Conservation (phyloP, 257 asterid genomes). For the Paulownia fortunei region DNA sequence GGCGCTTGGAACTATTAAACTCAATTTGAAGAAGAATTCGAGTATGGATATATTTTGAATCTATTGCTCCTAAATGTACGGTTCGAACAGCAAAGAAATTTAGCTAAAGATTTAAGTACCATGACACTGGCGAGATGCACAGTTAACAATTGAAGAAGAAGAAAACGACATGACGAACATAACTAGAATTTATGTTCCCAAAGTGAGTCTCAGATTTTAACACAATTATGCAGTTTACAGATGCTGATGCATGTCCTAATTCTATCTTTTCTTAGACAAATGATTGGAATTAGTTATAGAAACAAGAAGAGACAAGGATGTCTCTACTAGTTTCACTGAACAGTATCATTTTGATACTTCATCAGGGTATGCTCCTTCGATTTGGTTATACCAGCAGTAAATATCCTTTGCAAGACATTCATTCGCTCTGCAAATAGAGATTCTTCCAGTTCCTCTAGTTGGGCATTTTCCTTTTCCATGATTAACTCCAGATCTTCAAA, state of each 20-base stretch:
- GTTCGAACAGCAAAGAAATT: not conserved
- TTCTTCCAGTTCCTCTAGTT: constrained; percentile 64
- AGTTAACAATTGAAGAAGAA: not conserved
- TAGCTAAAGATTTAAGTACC: no score
- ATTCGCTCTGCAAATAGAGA: constrained; percentile 57
- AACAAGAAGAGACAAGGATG: not conserved
- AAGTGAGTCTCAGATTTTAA: not conserved
- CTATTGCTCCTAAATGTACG: not conserved
- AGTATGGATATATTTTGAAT: not conserved
- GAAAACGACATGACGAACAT: not conserved
- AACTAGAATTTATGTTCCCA: not conserved
- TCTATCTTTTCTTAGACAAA: not conserved
- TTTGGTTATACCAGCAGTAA: constrained; percentile 54
- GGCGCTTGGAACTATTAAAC: not conserved
- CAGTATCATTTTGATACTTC: constrained; percentile 43
- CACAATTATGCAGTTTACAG: constrained; percentile 9
- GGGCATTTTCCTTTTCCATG: constrained; percentile 63
- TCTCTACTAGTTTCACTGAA: constrained; percentile 23
- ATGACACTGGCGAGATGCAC: not conserved
- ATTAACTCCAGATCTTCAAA: constrained; percentile 65
- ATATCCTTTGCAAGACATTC: constrained; percentile 53
- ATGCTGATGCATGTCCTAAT: not conserved
- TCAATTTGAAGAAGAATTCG: not conserved
- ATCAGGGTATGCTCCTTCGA: constrained; percentile 44
- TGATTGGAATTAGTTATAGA: not conserved